Evolutionary conservation across 2,329 filamentous ascomycete genomes (phyloP).

Genomic region (Alternaria ethzedia): DNA sequence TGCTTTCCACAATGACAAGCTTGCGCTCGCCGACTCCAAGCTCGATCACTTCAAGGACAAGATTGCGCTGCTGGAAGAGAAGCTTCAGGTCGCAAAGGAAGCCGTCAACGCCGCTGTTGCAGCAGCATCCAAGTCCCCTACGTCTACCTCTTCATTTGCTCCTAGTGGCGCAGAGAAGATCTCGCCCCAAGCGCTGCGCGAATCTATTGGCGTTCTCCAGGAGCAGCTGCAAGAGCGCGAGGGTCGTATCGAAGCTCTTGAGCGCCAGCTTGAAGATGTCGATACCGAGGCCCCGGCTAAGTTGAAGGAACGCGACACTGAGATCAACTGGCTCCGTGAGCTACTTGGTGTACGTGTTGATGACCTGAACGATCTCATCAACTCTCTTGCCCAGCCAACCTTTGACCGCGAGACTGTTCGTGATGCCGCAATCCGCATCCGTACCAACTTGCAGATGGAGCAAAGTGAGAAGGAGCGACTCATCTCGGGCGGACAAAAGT

Average conservation of each 20-base stretch:
- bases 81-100: conserved; percentile 86
- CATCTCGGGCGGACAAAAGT: conserved; percentile 66
- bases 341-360: conserved; percentile 88
- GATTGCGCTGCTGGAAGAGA: conserved; percentile 84
- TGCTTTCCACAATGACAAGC: conserved; percentile 77
- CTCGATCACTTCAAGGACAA: conserved; percentile 85
- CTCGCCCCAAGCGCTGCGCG: conserved; percentile 90
- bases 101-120: conserved; percentile 85
- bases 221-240: conserved; percentile 96
- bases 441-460: conserved; percentile 97
- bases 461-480: conserved; percentile 91
- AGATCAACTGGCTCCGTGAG: conserved; percentile 94
- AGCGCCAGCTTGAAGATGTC: conserved; percentile 70
- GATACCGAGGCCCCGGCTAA: conserved; percentile 81
- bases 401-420: conserved; percentile 82
- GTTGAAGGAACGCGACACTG: conserved; percentile 89
- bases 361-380: conserved; percentile 91
- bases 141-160: conserved; percentile 46
- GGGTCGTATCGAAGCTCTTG: conserved; percentile 84
- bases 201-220: conserved; percentile 95
- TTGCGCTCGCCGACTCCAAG: conserved; percentile 84
- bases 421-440: conserved; percentile 90
- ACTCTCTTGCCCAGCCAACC: conserved; percentile 72
- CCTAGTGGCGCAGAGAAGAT: conserved; percentile 76
- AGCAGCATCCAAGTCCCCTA: conserved; percentile 61